These are phyloP conservation scores for Fusarium acutatum DNA, from an alignment of 2,329 filamentous ascomycete species.

Conservation along the genomic window DNA sequence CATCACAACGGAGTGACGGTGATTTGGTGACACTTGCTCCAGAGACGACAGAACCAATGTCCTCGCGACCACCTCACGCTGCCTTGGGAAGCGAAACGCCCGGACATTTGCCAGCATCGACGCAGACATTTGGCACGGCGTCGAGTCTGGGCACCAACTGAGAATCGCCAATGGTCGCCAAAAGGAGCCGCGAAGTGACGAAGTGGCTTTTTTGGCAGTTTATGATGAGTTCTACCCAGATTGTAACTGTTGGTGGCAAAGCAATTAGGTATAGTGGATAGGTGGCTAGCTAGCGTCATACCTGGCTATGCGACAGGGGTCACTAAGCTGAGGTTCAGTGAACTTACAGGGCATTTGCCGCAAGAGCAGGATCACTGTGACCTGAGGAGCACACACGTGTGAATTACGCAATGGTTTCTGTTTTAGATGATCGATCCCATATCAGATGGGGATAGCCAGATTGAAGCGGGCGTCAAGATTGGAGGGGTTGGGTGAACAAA, in stretches of 20 bases:
- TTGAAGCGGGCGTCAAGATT: neutral
- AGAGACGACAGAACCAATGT: neutral
- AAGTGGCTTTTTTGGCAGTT: neutral
- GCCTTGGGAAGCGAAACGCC: neutral
- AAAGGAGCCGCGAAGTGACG: neutral
- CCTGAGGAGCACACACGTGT: neutral
- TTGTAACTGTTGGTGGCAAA: neutral
- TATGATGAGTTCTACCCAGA: neutral
- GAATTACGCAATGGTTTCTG: neutral
- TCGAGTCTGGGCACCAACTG: rapidly evolving
- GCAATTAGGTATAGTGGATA: neutral
- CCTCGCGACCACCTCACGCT: neutral
- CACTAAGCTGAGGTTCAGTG: neutral
- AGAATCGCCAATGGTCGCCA: neutral
- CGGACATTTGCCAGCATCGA: neutral
- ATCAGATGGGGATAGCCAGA: neutral
- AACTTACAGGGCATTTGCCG: neutral
- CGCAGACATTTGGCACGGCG: rapidly evolving
- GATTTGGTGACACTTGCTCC: neutral
- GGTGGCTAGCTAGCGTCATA: neutral
- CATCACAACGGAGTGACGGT: neutral
- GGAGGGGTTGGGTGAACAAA: neutral
- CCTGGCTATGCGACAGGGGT: neutral
- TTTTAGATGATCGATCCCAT: neutral
- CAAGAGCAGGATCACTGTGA: neutral